These are phyloP conservation scores for Plasmopara viticola DNA, from an alignment of 352 stramenopile genomes.

Conservation along the genomic window DNA sequence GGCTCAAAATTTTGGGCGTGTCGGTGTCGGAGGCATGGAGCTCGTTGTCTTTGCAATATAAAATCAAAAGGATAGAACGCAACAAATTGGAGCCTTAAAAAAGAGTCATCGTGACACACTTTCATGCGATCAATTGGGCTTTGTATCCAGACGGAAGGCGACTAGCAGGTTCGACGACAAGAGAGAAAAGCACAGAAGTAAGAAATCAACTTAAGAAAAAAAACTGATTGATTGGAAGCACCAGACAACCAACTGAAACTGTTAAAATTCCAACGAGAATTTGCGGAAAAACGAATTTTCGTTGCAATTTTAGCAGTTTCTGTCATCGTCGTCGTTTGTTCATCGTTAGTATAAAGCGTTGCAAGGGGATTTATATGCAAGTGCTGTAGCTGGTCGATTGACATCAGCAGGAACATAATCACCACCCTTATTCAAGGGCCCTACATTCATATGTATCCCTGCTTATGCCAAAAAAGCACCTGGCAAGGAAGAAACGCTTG, in stretches of 20 bases:
- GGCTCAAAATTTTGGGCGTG: constrained; percentile 70
- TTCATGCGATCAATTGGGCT: constrained; percentile 32
- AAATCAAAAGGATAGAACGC: constrained; percentile 29
- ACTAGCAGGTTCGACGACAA: constrained; percentile 48
- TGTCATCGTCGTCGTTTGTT: constrained; percentile 64
- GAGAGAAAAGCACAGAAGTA: constrained; percentile 50
- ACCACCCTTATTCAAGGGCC: constrained; percentile 61
- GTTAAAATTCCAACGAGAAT: constrained; percentile 60
- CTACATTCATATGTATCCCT: constrained; percentile 79
- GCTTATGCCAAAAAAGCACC: constrained; percentile 59
- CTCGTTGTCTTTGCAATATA: constrained; percentile 73
- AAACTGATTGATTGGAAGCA: constrained; percentile 63
- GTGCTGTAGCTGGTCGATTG: constrained; percentile 56
- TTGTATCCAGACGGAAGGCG: constrained; percentile 58
- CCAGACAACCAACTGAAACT: constrained; percentile 76
- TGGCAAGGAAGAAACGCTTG: constrained; percentile 43
- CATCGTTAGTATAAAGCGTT: constrained; percentile 68
- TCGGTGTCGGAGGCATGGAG: constrained; percentile 80
- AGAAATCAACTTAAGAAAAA: constrained; percentile 32
- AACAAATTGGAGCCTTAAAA: constrained; percentile 36
- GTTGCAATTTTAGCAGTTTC: constrained; percentile 40
- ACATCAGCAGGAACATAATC: constrained; percentile 43
- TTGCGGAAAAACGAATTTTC: constrained; percentile 62
- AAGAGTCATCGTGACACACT: constrained; percentile 19
- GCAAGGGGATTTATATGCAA: constrained; percentile 66